Evolutionary conservation across 371 early-diverging fungal genomes (phyloP), one percentile per base, ranked within the genome.

Genomic region (Apophysomyces variabilis): DNA sequence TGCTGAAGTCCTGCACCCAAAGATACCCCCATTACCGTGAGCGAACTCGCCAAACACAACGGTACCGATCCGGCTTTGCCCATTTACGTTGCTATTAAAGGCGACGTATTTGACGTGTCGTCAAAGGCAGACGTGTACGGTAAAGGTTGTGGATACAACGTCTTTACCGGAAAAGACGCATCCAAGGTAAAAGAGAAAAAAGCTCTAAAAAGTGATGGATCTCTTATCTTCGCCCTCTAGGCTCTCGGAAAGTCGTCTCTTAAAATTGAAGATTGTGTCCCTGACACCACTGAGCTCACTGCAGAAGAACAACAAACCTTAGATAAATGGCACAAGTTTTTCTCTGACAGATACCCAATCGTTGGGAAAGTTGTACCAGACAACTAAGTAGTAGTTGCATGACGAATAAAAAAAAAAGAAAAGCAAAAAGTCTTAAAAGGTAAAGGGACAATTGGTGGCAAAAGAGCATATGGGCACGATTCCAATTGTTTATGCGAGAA

Each of bases 41-140:
- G 80, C 21, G 90, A 93, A 67, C 87, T 95, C 5, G 80, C 83
- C 12, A 77, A 87, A 68, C 86, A 87, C 66, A 88, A 94, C 70
- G 95, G 95, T 56, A 67, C 78, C 9, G 87, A 92, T 64, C 83
- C 85, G 9, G 73, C 72, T 32, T 73, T 79, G 68, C 89, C 92
- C 16, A 89, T 94, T 65, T 95, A 93, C 71, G 86, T 95, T 14
- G 94, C 91, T 38, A 87, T 95, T 69, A 92, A 91, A 64, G 94
- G 94, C 8, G 85, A 81, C 57, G 85, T 95, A 4, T 95, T 90
- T 68, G 94, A 95, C 70, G 95, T 95, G 6, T 75, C 88, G 1
- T 73, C 76, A 50, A 92, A 90, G 65, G 79, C 76, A 32, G 78
- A 79, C 39, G 79, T 88, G 61, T 95, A 95, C 71, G 90, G 89